Conservation (phyloP, 2,329 filamentous ascomycete genomes). For the Cryoendolithus antarcticus region DNA sequence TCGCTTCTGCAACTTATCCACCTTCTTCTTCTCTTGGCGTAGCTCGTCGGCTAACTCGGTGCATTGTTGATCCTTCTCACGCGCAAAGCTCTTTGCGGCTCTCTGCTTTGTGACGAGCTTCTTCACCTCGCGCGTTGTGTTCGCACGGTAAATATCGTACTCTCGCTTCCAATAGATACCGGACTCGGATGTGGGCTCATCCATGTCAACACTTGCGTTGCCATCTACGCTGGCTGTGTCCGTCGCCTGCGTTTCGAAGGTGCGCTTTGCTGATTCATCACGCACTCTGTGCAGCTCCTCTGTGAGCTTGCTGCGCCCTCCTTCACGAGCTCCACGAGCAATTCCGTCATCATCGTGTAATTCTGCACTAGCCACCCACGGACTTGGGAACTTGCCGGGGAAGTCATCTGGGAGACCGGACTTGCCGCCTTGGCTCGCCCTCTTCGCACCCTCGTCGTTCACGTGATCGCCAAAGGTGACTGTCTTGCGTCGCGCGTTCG, state of each 20-base stretch:
- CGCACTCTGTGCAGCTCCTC: constrained; percentile 33
- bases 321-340: constrained; percentile 17
- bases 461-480: constrained; percentile 50
- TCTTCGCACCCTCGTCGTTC: constrained; percentile 42
- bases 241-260: too few relatives aligned
- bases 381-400: constrained; percentile 38
- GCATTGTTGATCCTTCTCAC: constrained; percentile 65
- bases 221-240: too few relatives aligned
- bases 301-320: constrained; percentile 30
- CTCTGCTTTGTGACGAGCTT: constrained; percentile 71
- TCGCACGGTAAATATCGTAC: constrained; percentile 60
- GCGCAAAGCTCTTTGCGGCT: constrained; percentile 64
- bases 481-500: constrained; percentile 44
- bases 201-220: neutral
- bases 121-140: constrained; percentile 61
- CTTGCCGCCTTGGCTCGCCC: constrained; percentile 24
- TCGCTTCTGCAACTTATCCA: constrained; percentile 50
- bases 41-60: constrained; percentile 53
- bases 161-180: constrained; percentile 71
- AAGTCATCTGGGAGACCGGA: constrained; percentile 36
- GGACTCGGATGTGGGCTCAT: constrained; percentile 60
- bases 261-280: constrained; percentile 24
- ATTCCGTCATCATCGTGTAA: constrained; percentile 23
- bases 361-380: constrained; percentile 28
- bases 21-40: constrained; percentile 54